Base-by-base conservation (phyloP, 2,329 filamentous ascomycete genomes). In the Phialophora expanda region DNA sequence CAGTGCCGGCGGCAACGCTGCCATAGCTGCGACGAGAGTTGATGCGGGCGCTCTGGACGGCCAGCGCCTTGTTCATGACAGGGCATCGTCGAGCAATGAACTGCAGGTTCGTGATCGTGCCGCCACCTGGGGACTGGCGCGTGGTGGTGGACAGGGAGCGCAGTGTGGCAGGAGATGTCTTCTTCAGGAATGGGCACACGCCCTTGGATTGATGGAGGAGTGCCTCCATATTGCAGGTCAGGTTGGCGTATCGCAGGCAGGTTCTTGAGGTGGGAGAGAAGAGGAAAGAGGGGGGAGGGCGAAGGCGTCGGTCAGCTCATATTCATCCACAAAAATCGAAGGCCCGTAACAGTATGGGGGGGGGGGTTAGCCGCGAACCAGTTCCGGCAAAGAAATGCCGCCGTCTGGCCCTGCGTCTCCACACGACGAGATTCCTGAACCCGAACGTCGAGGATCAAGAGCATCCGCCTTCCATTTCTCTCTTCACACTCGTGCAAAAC, bases 61-160 rank as follows among this genome's bases (percentile, higher is more conserved):
- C 91, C 78, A 99, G 87, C 50, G 95, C 95, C 85, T 97, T 96
- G 79, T 93, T 94, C 95, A 99, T 99, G 79, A 99, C 90, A 66
- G 95, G 95, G 86, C 95, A 99, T 79, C 94, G 92, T 76, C 93
- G 90, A 75, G 92, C 95, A 76, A 96, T 88, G 73, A 95, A 88
- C 84, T 98, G 95, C 75, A 99, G 86, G 82, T 97, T 98, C 76
- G 93, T 97, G 88, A 98, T 97, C 80, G 92, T 92, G 75, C 93
- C 92, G 72, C 93, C 94, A 75, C 93, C 91, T 64, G 89, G 90
- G 69, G 85, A 84, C 77, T 87, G 86, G 73, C 83, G 85, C 75
- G 81, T 86, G 76, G 81, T 88, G 79, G 82, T 88, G 62, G 90
- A 96, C 76, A 99, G 87, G 66, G 93, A 90, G 73, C 95, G 93